Conservation (phyloP, 2,329 filamentous ascomycete species). For the Fragosphaeria purpurea region DNA sequence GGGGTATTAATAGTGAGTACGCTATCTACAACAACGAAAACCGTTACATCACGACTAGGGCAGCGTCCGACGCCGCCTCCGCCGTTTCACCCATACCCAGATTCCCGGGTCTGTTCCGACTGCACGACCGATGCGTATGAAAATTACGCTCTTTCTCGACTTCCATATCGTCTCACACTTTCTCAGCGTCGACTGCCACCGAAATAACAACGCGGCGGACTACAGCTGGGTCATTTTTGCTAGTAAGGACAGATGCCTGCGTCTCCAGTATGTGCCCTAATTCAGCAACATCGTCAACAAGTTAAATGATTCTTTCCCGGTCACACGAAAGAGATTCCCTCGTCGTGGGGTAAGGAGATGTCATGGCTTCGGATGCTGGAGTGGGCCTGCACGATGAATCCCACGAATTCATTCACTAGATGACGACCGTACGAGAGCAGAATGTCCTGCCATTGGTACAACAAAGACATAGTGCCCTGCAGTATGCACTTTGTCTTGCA, state of each 20-base stretch:
- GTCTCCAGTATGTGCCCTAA: constrained; percentile 59
- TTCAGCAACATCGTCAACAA: constrained; percentile 57
- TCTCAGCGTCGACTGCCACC: constrained; percentile 40
- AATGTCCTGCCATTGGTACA: constrained; percentile 58
- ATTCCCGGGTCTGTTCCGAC: too few species aligned
- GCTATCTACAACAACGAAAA: constrained; percentile 6
- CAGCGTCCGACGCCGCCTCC: too few species aligned
- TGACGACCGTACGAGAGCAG: constrained; percentile 61
- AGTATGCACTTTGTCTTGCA: constrained; percentile 60
- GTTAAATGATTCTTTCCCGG: constrained; percentile 43
- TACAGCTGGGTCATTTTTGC: constrained; percentile 36
- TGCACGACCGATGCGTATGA: constrained; percentile 13
- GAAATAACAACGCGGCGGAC: constrained; percentile 38
- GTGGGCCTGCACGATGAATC: constrained; percentile 34
- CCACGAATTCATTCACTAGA: constrained; percentile 33
- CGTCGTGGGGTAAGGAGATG: constrained; percentile 27
- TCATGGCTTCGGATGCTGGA: constrained; percentile 36
- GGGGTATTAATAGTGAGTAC: constrained; percentile 24
- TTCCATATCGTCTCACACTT: constrained; percentile 45
- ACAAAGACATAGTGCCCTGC: constrained; percentile 56
- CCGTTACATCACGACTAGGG: too few species aligned
- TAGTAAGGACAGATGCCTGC: constrained; percentile 45
- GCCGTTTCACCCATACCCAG: too few species aligned
- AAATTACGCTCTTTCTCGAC: constrained; percentile 28
- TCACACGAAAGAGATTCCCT: constrained; percentile 38